Evolutionary conservation across 202 grass and related monocot genomes (phyloP).

Genomic region (Musa balbisiana): DNA sequence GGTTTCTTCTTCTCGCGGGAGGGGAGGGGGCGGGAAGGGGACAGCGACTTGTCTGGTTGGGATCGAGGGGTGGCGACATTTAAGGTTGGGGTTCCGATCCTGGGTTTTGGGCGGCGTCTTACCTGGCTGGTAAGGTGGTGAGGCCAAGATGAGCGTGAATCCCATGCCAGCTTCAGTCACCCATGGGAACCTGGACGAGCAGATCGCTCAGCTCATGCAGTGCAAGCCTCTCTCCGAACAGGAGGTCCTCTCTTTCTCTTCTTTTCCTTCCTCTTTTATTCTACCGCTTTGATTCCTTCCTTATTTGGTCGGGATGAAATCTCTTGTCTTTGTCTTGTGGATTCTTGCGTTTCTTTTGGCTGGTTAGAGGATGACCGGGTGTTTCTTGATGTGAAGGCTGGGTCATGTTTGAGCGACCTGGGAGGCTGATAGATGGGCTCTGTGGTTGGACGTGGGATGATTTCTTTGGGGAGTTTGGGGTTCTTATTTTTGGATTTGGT

Average conservation of each 20-base stretch:
- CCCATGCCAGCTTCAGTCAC: neutral
- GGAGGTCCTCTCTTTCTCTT: neutral
- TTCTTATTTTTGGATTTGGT: neutral
- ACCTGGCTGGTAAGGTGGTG: neutral
- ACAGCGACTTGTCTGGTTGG: neutral
- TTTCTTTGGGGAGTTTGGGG: neutral
- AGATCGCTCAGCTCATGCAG: constrained; percentile 13
- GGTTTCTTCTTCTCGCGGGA: neutral
- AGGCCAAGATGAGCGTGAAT: constrained; percentile 3
- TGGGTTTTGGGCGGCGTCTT: neutral
- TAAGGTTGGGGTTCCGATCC: neutral
- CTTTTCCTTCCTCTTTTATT: neutral
- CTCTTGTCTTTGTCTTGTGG: neutral
- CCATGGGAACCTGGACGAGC: constrained; percentile 4
- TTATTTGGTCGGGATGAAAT: neutral
- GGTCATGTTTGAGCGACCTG: neutral
- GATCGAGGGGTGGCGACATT: neutral
- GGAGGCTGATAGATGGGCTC: neutral
- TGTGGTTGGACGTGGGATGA: neutral
- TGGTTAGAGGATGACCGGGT: neutral
- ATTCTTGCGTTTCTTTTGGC: neutral
- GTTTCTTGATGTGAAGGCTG: neutral
- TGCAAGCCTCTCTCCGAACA: constrained; percentile 8
- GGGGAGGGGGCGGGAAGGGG: neutral
- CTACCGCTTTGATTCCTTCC: neutral